Base-by-base conservation (phyloP, 306 rosid species). In the Acacia acuminata region DNA sequence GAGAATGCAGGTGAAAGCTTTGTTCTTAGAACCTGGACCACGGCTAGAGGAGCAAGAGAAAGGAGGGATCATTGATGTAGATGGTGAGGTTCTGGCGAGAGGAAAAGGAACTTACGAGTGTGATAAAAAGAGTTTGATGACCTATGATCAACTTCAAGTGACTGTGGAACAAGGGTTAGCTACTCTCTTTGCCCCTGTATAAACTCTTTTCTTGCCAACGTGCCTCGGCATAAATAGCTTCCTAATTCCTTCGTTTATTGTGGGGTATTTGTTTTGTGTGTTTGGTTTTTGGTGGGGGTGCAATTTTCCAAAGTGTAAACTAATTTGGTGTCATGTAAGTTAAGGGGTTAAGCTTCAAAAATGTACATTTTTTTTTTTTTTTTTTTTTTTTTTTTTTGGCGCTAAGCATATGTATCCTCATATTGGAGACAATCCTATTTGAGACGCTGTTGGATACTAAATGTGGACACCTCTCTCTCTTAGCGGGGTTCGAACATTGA, bases 51-150 rank as follows among this genome's bases (percentile, higher is more conserved):
- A 90, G 42, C 91, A 85, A 15, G 71, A 77, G 36, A 86, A 44
- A 86, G 93, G 85, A 86, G 97, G 97, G 78, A 90, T 93, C 72
- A 86, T 91, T 75, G 96, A 93, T 80, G 86, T 82, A 42, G 96
- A 93, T 77, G 96, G 94, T 17, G 97, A 91, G 87, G 96, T 90
- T 77, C 84, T 93, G 56, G 96, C 97, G 32, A 88, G 90, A 75
- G 97, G 97, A 36, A 84, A 79, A 83, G 91, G 94, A 64, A 76
- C 94, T 27, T 85, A 83, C 85, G 86, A 85, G 24, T 85, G 88
- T 82, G 88, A 87, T 50, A 83, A 85, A 68, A 88, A 86, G 84
- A 77, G 88, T 76, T 85, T 88, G 73, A 91, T 93, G 96, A 66
- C 89, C 10, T 90, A 93, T 82, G 87, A 86, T 75, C 83, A 87